Conservation (phyloP, 1,284 basidiomycete species). For the Vanrija pseudolonga region DNA sequence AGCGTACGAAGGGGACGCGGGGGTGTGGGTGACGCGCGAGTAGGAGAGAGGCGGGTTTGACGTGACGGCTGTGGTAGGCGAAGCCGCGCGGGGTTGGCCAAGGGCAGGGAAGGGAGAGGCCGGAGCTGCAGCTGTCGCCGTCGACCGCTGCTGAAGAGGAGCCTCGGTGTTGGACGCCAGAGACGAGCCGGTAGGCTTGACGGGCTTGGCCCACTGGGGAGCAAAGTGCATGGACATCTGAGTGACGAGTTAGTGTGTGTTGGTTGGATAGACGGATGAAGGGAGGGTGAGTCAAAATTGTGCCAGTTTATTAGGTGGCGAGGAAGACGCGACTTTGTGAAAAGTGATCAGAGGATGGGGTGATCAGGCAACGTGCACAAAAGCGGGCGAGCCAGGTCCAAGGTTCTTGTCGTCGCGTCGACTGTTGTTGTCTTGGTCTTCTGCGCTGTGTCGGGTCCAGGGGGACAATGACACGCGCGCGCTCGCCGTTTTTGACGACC, state of each 20-base stretch:
- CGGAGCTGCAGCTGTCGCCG: slow-evolving; percentile 1
- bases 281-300: not conserved
- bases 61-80: slow-evolving; percentile 25
- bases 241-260: not conserved
- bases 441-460: too few species aligned
- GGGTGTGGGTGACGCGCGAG: slow-evolving; percentile 54
- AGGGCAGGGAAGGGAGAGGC: slow-evolving; percentile 42
- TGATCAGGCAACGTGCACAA: too few species aligned
- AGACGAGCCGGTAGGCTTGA: slow-evolving; percentile 42
- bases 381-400: too few species aligned
- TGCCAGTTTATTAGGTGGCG: too few species aligned
- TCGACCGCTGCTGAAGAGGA: slow-evolving; percentile 2
- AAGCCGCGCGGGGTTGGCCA: slow-evolving; percentile 26
- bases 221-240: slow-evolving; percentile 50
- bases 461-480: too few species aligned
- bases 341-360: too few species aligned
- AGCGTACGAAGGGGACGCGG: slow-evolving; percentile 51
- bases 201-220: slow-evolving; percentile 48
- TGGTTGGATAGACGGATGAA: not conserved
- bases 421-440: too few species aligned
- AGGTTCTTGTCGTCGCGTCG: too few species aligned
- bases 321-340: too few species aligned
- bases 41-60: slow-evolving; percentile 58
- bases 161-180: slow-evolving; percentile 27
- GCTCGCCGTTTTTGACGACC: too few species aligned